A percentile compares a stretch with the other conserved stretches of the same genome.
These are phyloP conservation scores for Oldenlandia corymbosa DNA, from an alignment of 257 asterid genomes.

Conservation along the genomic window DNA sequence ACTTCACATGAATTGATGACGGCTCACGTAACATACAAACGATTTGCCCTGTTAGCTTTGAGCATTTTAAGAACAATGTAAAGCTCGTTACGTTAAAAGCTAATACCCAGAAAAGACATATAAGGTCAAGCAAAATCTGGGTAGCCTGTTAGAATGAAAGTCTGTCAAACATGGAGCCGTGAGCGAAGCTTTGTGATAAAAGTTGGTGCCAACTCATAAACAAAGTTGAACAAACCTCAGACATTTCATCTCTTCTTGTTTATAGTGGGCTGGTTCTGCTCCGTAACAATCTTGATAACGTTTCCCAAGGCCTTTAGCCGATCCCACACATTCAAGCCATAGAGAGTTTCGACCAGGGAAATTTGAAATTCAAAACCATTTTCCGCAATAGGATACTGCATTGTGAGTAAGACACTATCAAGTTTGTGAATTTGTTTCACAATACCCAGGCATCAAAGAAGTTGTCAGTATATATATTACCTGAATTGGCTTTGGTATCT, in stretches of 20 bases:
- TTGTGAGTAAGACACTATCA: constrained; percentile 15
- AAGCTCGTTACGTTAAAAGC: neutral
- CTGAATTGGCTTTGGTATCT: constrained; percentile 95
- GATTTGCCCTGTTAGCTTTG: too few relatives aligned
- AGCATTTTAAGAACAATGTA: neutral
- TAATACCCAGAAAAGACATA: neutral
- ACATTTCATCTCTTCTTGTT: constrained; percentile 37
- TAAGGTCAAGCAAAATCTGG: neutral
- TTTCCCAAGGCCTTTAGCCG: constrained; percentile 69
- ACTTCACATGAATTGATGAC: neutral
- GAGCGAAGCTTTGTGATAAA: neutral
- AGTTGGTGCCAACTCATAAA: neutral
- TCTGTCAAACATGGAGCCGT: neutral
- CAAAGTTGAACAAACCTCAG: constrained; percentile 12
- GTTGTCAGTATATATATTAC: constrained; percentile 31
- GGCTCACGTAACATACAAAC: neutral
- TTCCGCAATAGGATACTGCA: constrained; percentile 82
- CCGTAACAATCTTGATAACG: constrained; percentile 65
- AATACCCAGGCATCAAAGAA: neutral
- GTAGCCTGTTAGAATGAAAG: neutral
- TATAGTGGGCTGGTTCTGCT: constrained; percentile 40
- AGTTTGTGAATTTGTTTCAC: neutral
- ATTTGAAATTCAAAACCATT: constrained; percentile 75
- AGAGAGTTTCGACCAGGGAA: constrained; percentile 70
- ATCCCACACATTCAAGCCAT: constrained; percentile 72